Conservation (phyloP, 768 basidiomycete genomes). For the Ramaria sp. region DNA sequence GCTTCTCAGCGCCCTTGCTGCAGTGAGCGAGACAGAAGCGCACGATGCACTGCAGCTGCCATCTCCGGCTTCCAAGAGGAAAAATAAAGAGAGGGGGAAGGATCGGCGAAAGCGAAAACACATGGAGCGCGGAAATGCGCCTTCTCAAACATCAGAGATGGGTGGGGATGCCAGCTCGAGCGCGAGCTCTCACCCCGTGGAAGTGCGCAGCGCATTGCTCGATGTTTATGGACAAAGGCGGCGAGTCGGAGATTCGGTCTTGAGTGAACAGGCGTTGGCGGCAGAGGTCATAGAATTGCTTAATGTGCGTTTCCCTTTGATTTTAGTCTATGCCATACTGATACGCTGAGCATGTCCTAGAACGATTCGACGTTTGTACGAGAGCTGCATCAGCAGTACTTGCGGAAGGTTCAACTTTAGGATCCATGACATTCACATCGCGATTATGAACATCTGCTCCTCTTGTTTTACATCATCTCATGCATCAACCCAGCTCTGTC, state of each 20-base stretch:
- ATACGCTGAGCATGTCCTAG: not conserved
- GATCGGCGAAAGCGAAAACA: not conserved
- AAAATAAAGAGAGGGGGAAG: not conserved
- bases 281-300: constrained; percentile 6
- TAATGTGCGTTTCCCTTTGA: not conserved
- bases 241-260: not conserved
- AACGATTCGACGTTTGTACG: constrained; percentile 5
- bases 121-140: not conserved
- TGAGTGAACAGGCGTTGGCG: not conserved
- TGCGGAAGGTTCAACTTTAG: constrained; percentile 2
- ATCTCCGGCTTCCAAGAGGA: not conserved
- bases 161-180: not conserved
- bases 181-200: constrained; percentile 1
- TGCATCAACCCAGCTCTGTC: not conserved
- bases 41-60: not conserved
- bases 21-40: constrained; percentile 3
- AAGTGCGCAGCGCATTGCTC: constrained; percentile 3
- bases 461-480: not conserved
- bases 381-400: constrained; percentile 7
- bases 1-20: constrained; percentile 2
- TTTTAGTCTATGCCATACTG: too few species aligned
- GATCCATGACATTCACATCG: not conserved
- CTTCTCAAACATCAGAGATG: not conserved
- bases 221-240: not conserved
- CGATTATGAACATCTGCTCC: not conserved